Evolutionary conservation across 768 basidiomycete species (phyloP), one percentile per base, ranked within the genome.

Genomic region (Sutorius australiensis): DNA sequence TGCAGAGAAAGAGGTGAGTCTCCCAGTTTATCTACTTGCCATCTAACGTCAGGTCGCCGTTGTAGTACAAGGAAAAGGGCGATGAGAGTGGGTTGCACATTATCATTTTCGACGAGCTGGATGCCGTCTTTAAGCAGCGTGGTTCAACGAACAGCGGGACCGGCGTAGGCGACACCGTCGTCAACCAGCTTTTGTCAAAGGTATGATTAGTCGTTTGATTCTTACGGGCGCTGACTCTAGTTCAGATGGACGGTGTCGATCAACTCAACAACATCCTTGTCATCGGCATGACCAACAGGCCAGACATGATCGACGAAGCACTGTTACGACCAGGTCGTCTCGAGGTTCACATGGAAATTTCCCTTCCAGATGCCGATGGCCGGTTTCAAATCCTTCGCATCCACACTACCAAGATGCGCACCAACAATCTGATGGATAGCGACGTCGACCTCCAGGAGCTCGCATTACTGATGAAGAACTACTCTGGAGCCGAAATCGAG

Each of bases 291-390:
- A 99, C 95, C 42, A 98, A 99, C 71, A 87, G 97, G 55, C 73
- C 84, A 39, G 97, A 99, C 77, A 92, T 99, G 95, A 98, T 99
- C 61, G 97, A 99, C 64, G 97, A 99, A 67, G 97, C 95, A 8
- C 80, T 98, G 2, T 80, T 98, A 6, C 94, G 97, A 62, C 95
- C 97, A 1, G 97, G 97, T 39, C 95, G 97, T 77, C 86, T 99
- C 43, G 97, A 99, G 69, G 95, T 98, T 13, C 97, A 98, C 72
- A 97, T 99, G 87, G 97, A 99, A 73, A 98, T 99, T 56, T 98
- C 95, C 3, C 78, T 99, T 0, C 97, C 97, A 0, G 95, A 98
- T 64, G 95, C 93, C 65, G 73, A 86, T 2, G 97, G 97, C 28
- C 89, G 97, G 2, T 75, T 79, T 53, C 97, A 99, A 72, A 99